Evolutionary conservation across 768 basidiomycete species (phyloP).

Genomic region (Fibroporia radiculosa): DNA sequence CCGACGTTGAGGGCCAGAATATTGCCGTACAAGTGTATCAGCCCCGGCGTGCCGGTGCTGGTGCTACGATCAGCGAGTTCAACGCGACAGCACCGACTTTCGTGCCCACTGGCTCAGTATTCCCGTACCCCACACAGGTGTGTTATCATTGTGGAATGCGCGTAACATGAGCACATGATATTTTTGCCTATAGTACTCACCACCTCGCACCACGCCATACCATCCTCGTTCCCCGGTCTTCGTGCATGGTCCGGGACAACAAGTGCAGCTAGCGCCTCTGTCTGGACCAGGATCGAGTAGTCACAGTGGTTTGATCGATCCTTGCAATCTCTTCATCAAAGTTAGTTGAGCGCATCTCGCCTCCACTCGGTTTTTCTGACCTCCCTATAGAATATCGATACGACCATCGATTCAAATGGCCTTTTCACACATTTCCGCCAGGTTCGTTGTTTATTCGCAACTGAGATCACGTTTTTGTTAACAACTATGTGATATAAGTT

Average conservation of each 20-base stretch:
- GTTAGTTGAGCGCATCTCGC: conserved; percentile 35
- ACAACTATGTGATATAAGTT: conserved; percentile 40
- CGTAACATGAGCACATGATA: conserved; percentile 1
- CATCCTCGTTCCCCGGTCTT: conserved; percentile 44
- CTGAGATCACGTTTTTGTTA: neutral
- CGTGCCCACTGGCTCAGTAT: conserved; percentile 62
- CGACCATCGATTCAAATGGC: conserved; percentile 77
- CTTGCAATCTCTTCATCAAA: conserved; percentile 88
- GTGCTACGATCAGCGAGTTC: conserved; percentile 52
- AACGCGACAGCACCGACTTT: conserved; percentile 70
- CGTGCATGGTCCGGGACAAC: conserved; percentile 84
- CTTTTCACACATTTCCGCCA: conserved; percentile 78
- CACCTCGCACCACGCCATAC: conserved; percentile 46
- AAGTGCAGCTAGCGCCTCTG: conserved; percentile 75
- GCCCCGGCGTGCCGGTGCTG: conserved; percentile 48
- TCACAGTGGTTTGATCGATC: conserved; percentile 84
- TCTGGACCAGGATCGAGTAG: conserved; percentile 71
- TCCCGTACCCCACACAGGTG: conserved; percentile 57
- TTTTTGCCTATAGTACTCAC: conserved; percentile 47
- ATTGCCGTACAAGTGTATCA: conserved; percentile 79
- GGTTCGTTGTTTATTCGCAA: conserved; percentile 32
- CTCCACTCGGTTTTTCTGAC: conserved; percentile 12
- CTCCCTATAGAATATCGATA: conserved; percentile 64
- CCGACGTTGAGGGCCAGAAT: conserved; percentile 76
- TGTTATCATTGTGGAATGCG: conserved; percentile 9